Conservation (phyloP, 352 stramenopile genomes). For the Pythium folliculosum region DNA sequence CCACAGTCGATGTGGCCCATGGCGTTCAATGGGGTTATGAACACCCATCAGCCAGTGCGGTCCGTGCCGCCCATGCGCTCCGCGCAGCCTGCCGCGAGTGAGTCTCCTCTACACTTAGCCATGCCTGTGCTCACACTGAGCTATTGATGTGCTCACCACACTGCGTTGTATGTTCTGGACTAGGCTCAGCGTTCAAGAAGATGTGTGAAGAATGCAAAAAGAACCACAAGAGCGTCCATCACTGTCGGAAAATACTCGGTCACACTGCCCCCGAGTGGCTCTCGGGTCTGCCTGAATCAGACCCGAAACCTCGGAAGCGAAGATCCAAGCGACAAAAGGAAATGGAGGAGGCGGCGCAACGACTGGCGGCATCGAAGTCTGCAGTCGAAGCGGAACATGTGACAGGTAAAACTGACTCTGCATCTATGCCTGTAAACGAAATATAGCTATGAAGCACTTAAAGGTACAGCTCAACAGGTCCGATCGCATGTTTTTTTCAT, state of each 20-base stretch:
- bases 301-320: slow-evolving; percentile 25
- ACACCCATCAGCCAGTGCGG: slow-evolving; percentile 22
- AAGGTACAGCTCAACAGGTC: slow-evolving; percentile 4
- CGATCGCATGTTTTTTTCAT: slow-evolving; percentile 3
- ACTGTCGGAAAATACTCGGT: slow-evolving; percentile 64
- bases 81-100: neutral
- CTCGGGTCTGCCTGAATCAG: slow-evolving; percentile 20
- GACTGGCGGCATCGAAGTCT: neutral
- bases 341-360: neutral
- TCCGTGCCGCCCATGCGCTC: slow-evolving; percentile 29
- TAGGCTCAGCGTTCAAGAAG: slow-evolving; percentile 41
- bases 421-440: slow-evolving; percentile 4
- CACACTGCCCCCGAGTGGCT: slow-evolving; percentile 77
- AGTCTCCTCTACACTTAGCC: neutral
- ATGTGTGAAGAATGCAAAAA: slow-evolving; percentile 76
- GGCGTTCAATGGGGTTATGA: slow-evolving; percentile 7
- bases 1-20: slow-evolving; percentile 21
- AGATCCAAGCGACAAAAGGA: slow-evolving; percentile 19
- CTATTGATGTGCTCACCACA: neutral
- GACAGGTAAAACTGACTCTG: neutral
- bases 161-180: neutral
- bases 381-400: neutral
- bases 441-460: slow-evolving; percentile 7
- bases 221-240: slow-evolving; percentile 61
- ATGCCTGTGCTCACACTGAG: neutral